Conservation (phyloP, 345 rosid species). For the rapeseed (Brassica napus) region Da-Ae NC_063451.1:41844501-41845000, state of each 20-base stretch:
- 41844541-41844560: not conserved
- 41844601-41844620: slow-evolving; percentile 63
- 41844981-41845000: slow-evolving; percentile 63
- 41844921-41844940: slow-evolving; percentile 73
- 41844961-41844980: slow-evolving; percentile 54
- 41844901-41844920: slow-evolving; percentile 56
- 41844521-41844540: not conserved
- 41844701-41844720: not conserved
- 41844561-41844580: slow-evolving; percentile 45
- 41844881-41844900: not conserved
- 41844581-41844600: slow-evolving; percentile 56
- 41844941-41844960: slow-evolving; percentile 80
- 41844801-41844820: slow-evolving; percentile 89
- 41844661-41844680: slow-evolving; percentile 79
- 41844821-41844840: slow-evolving; percentile 51
- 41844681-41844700: slow-evolving; percentile 36
- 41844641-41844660: slow-evolving; percentile 75
- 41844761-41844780: slow-evolving; percentile 66
- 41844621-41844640: slow-evolving; percentile 60
- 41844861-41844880: slow-evolving; percentile 11
- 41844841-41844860: slow-evolving; percentile 45
- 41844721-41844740: not conserved
- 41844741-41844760: slow-evolving; percentile 50
- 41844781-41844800: slow-evolving; percentile 65
- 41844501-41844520: not conserved